Evolutionary conservation across 352 stramenopile species (phyloP).

Genomic region (Pythium apleroticum): DNA sequence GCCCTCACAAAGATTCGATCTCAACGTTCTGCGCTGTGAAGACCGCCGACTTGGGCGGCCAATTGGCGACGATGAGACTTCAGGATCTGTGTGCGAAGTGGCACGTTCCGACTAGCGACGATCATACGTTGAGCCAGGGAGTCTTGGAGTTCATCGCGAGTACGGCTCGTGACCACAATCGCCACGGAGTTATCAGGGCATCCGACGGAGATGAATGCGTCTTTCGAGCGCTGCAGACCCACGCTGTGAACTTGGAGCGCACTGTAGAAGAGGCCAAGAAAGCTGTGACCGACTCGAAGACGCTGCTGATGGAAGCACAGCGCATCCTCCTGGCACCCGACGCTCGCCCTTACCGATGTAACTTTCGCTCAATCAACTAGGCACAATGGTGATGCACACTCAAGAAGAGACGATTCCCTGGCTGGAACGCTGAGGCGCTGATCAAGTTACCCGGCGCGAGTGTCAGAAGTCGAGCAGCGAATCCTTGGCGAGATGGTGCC

Average conservation of each 20-base stretch:
- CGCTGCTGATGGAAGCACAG: constrained; percentile 1
- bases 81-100: constrained; percentile 17
- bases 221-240: constrained; percentile 5
- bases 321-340: constrained; percentile 12
- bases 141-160: constrained; percentile 20
- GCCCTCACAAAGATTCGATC: neutral
- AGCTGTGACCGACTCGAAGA: constrained; percentile 9
- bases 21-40: constrained; percentile 26
- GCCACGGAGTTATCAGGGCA: neutral
- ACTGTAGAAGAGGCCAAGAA: constrained; percentile 7
- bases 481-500: too few relatives aligned
- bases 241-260: constrained; percentile 15
- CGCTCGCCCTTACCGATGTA: constrained; percentile 4
- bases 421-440: neutral
- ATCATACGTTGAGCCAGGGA: constrained; percentile 5
- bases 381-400: neutral
- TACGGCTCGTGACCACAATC: neutral
- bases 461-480: too few relatives aligned
- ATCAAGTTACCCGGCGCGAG: too few relatives aligned
- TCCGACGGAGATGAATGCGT: neutral
- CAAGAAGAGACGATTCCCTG: too few relatives aligned
- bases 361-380: too few relatives aligned
- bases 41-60: constrained; percentile 14
- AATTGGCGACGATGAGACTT: constrained; percentile 19
- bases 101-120: neutral